Evolutionary conservation across 257 asterid genomes (phyloP).

Genomic region (Jacaranda copaia): DNA sequence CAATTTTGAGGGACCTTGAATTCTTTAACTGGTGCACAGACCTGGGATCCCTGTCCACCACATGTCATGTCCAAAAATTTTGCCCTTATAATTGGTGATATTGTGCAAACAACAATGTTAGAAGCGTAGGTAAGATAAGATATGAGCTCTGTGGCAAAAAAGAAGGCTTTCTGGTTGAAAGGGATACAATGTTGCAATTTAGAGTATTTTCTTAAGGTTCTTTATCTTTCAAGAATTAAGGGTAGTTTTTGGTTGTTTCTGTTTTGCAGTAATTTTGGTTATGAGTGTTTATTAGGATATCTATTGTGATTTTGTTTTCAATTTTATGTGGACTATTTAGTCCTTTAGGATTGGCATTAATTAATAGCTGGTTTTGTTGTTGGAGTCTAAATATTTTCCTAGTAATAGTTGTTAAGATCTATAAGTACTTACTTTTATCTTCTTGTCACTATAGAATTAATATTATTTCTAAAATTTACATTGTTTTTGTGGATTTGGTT

Average conservation of each 20-base stretch:
- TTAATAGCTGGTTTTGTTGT: background rate
- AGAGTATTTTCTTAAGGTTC: background rate
- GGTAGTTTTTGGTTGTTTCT: background rate
- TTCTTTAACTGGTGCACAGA: background rate
- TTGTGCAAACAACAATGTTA: background rate
- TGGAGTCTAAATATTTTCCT: background rate
- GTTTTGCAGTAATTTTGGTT: background rate
- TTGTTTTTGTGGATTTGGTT: background rate
- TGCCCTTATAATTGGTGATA: constrained; percentile 1
- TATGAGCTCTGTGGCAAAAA: background rate
- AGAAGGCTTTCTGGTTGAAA: background rate
- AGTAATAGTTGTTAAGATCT: background rate
- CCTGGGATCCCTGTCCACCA: background rate
- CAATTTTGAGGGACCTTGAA: background rate
- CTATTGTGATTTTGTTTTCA: background rate
- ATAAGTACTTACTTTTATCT: background rate
- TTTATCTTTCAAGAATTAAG: background rate
- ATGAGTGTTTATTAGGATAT: background rate
- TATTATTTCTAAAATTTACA: background rate
- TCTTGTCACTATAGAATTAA: background rate
- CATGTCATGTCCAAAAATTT: background rate
- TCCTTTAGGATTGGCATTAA: background rate
- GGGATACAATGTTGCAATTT: background rate
- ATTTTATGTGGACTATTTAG: background rate
- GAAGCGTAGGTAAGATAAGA: background rate